These are phyloP conservation scores for Rhodotorula taiwanensis DNA, from an alignment of 768 basidiomycete genomes.

Conservation along the genomic window DNA sequence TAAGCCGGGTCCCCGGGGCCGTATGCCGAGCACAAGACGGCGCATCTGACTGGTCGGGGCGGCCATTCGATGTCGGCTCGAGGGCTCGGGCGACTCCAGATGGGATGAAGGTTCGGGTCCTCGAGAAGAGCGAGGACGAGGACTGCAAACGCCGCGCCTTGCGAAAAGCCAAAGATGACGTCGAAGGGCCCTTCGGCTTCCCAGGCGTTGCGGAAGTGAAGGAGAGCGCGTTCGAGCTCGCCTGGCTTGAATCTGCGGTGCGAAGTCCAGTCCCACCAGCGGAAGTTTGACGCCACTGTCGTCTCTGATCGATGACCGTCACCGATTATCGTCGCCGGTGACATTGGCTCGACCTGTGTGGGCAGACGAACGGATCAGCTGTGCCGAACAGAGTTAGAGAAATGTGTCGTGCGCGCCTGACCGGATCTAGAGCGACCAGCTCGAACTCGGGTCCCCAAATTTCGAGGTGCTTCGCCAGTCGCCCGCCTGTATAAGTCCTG, in stretches of 20 bases:
- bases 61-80: not conserved
- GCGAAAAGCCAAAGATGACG: conserved; percentile 8
- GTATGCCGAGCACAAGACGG: not conserved
- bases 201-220: not conserved
- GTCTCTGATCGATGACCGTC: no score
- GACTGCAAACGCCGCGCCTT: not conserved
- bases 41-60: not conserved
- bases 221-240: conserved; percentile 1
- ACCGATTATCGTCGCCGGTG: no score
- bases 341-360: no score
- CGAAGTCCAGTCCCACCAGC: no score
- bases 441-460: no score
- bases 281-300: no score
- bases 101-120: not conserved
- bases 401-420: no score
- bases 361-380: no score
- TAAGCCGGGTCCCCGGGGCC: not conserved
- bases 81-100: not conserved
- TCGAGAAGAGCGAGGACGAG: not conserved
- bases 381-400: no score
- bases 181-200: conserved; percentile 7
- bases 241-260: not conserved
- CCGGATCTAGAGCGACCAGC: no score
- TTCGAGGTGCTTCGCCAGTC: no score
- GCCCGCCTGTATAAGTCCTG: no score